Conservation (phyloP, 345 rosid species). For the Ricinus communis region DNA sequence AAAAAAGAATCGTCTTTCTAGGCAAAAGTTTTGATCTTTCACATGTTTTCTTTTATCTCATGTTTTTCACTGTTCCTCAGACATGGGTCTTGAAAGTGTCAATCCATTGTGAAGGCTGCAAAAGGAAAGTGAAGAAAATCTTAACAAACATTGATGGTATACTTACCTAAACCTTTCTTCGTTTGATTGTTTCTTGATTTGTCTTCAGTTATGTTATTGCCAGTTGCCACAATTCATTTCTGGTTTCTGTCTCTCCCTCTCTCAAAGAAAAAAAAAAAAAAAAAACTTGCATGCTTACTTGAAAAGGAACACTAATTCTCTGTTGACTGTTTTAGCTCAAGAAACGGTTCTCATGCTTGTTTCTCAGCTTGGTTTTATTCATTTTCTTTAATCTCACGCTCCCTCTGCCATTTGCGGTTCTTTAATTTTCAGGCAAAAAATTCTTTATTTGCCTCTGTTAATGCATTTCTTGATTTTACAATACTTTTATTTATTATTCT, state of each 20-base stretch:
- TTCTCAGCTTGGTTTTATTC: not conserved
- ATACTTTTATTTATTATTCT: not conserved
- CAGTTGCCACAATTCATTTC: not conserved
- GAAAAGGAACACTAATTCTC: too few species aligned
- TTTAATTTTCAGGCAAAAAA: not conserved
- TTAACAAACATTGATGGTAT: conserved; percentile 26
- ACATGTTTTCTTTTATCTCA: too few species aligned
- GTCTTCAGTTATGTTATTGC: not conserved
- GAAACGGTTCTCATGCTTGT: not conserved
- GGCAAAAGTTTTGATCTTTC: not conserved
- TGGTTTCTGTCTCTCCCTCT: not conserved
- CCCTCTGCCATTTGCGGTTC: not conserved
- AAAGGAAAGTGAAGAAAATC: conserved; percentile 32
- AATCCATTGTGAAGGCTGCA: conserved; percentile 32
- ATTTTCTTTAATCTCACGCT: not conserved
- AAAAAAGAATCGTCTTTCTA: too few species aligned
- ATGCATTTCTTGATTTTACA: not conserved
- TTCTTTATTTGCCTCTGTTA: not conserved
- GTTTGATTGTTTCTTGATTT: not conserved
- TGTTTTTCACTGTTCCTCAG: conserved; percentile 11
- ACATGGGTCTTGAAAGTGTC: conserved; percentile 32
- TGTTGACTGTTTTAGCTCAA: not conserved
- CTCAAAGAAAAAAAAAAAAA: too few species aligned
- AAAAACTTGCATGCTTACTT: too few species aligned
- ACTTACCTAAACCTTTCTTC: not conserved